Percentiles rank a stretch among this genome's conserved stretches.
phyloP scores from a whole-genome alignment of 208 protist species.

The Leishmania major region DNA sequence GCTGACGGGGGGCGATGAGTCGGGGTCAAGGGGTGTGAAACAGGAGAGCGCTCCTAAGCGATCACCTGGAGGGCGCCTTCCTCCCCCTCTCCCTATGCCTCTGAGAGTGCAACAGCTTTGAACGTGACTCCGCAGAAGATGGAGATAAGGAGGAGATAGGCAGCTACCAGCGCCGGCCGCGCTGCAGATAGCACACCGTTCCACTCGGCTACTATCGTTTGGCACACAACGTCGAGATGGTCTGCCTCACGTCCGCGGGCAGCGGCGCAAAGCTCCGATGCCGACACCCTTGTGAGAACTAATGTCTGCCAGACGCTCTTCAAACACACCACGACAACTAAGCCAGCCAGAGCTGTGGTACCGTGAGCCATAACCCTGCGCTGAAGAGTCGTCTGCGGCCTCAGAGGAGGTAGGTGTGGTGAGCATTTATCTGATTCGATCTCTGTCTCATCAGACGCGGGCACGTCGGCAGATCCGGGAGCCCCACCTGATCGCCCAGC shows the following conservation, averaged over 20 bases:
- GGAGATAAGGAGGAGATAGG: conserved; percentile 21
- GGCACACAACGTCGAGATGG: conserved; percentile 1
- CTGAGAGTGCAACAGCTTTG: conserved; percentile 13
- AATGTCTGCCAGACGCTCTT: conserved; percentile 30
- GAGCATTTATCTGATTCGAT: not conserved
- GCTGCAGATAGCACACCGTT: conserved; percentile 25
- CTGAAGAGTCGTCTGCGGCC: conserved; percentile 31
- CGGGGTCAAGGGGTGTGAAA: not conserved
- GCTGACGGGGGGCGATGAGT: not conserved
- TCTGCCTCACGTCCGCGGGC: conserved; percentile 1
- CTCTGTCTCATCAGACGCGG: not conserved
- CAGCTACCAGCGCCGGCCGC: conserved; percentile 14
- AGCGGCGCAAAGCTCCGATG: conserved; percentile 3
- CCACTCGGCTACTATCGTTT: conserved; percentile 28
- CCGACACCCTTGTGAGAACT: conserved; percentile 12
- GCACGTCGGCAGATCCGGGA: not conserved
- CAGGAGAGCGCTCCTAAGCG: not conserved
- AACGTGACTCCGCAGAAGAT: conserved; percentile 24
- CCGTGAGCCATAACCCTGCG: conserved; percentile 32
- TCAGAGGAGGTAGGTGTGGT: not conserved
- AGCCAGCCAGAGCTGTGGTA: conserved; percentile 17
- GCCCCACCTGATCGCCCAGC: not conserved
- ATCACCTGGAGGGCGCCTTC: not conserved
- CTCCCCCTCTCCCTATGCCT: not conserved
- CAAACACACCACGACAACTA: conserved; percentile 29